These are phyloP conservation scores for Pseudogymnoascus sp. DNA, from an alignment of 2,329 filamentous ascomycete species.

Conservation along the genomic window DNA sequence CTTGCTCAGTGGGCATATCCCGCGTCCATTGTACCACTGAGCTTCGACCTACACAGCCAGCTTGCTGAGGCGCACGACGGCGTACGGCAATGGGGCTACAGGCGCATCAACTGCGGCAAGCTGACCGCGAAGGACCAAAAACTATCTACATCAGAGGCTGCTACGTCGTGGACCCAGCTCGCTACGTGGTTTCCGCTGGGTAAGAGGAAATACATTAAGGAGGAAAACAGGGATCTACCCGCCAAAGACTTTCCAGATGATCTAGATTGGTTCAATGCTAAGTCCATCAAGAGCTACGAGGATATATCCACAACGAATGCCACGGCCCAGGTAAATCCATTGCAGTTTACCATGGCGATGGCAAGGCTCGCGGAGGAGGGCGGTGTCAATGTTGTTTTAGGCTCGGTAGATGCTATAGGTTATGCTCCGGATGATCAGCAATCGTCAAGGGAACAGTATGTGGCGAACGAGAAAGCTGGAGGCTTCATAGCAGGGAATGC, in stretches of 20 bases:
- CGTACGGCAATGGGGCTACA: conserved; percentile 76
- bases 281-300: conserved; percentile 62
- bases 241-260: conserved; percentile 66
- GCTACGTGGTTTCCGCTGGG: conserved; percentile 6
- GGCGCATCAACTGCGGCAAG: conserved; percentile 64
- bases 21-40: conserved; percentile 71
- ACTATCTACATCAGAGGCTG: conserved; percentile 11
- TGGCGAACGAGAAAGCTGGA: conserved; percentile 35
- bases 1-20: conserved; percentile 92
- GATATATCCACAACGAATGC: conserved; percentile 75
- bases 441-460: neutral
- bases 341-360: conserved; percentile 81
- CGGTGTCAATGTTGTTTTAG: conserved; percentile 60
- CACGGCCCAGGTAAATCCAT: conserved; percentile 91
- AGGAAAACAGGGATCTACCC: conserved; percentile 54
- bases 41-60: conserved; percentile 74
- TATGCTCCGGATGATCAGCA: conserved; percentile 32
- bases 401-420: conserved; percentile 62
- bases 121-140: conserved; percentile 23
- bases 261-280: conserved; percentile 74
- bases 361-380: conserved; percentile 65
- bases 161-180: neutral
- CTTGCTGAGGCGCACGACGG: conserved; percentile 80
- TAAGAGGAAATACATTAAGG: conserved; percentile 17
- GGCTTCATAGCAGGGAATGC: conserved; percentile 25